phyloP scores from a whole-genome alignment of 176 grass and related monocot genomes.

The Cenchrus americanus region DNA sequence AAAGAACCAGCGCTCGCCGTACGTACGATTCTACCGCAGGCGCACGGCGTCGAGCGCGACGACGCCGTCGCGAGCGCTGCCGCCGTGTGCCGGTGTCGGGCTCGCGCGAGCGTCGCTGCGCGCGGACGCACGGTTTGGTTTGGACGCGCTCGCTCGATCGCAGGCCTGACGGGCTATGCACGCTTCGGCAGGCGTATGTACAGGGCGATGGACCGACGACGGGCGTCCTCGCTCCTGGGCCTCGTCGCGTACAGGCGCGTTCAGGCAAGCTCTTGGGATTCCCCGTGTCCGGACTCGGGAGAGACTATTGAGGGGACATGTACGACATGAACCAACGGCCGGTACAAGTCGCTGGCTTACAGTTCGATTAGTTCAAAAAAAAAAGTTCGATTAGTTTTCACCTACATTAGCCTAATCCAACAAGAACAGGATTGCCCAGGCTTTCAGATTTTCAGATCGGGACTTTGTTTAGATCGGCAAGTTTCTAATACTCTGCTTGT shows the following conservation, averaged over 20 bases:
- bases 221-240: neutral
- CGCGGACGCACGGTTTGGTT: neutral
- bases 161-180: neutral
- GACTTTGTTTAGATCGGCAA: too few species aligned
- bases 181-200: neutral
- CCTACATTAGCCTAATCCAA: too few species aligned
- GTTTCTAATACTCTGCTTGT: too few species aligned
- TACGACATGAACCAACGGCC: too few species aligned
- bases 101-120: neutral
- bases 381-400: too few species aligned
- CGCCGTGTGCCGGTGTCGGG: constrained; percentile 9
- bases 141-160: neutral
- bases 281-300: neutral
- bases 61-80: neutral
- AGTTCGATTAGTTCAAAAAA: too few species aligned
- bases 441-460: too few species aligned
- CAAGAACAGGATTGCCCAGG: too few species aligned
- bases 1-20: too few species aligned
- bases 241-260: neutral
- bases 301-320: too few species aligned
- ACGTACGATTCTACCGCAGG: neutral
- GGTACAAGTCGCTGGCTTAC: too few species aligned
- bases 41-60: neutral
- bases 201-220: neutral
- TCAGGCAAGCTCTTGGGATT: neutral